Evolutionary conservation across 2,329 filamentous ascomycete genomes (phyloP).

Genomic region (Cephalotrichum gorgonifer): DNA sequence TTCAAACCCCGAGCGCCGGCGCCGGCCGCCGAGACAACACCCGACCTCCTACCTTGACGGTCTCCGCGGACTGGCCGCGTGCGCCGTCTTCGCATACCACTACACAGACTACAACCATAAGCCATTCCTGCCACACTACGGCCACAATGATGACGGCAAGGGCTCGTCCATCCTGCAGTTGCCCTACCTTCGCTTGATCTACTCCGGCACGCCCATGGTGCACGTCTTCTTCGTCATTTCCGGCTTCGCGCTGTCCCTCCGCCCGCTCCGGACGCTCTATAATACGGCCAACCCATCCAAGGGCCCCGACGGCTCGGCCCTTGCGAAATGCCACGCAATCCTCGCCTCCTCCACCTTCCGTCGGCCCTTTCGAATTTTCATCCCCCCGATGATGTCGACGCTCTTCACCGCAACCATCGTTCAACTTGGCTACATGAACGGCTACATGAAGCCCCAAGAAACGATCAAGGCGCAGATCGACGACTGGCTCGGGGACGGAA

Average conservation of each 20-base stretch:
- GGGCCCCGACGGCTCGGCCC: constrained; percentile 32
- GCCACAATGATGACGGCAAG: constrained; percentile 30
- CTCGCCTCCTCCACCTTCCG: constrained; percentile 42
- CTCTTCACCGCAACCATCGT: constrained; percentile 33
- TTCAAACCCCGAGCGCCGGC: constrained; percentile 5
- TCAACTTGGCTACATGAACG: constrained; percentile 35
- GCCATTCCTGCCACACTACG: constrained; percentile 24
- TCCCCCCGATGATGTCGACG: constrained; percentile 40
- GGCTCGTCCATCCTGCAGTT: constrained; percentile 27
- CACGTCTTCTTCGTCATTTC: constrained; percentile 54
- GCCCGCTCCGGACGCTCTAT: constrained; percentile 35
- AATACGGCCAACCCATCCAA: constrained; percentile 33
- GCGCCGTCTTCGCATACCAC: constrained; percentile 48
- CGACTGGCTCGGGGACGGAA: constrained; percentile 30
- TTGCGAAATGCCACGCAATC: constrained; percentile 28
- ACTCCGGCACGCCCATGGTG: constrained; percentile 45
- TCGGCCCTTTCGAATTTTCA: constrained; percentile 38
- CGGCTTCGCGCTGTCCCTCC: constrained; percentile 48
- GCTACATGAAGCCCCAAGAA: constrained; percentile 31
- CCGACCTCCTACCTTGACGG: constrained; percentile 49
- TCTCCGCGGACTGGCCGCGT: constrained; percentile 44
- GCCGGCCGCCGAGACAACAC: constrained; percentile 21
- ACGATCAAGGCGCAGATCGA: constrained; percentile 27
- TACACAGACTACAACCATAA: constrained; percentile 19
- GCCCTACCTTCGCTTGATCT: constrained; percentile 42